Conservation (phyloP, 2,329 filamentous ascomycete species). For the Clonostachys sp. region DNA sequence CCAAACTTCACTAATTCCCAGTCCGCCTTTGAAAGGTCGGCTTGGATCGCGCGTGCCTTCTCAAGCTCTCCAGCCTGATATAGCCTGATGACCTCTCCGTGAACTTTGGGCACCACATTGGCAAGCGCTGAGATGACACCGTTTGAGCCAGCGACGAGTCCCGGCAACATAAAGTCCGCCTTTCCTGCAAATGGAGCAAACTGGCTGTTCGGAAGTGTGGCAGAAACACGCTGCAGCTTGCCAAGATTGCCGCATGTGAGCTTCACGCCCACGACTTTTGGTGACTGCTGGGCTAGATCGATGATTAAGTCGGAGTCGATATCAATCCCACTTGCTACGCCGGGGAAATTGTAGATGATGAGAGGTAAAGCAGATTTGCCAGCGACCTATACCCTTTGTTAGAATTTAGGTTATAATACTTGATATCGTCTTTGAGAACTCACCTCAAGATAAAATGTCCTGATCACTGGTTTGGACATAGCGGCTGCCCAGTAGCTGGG, state of each 20-base stretch:
- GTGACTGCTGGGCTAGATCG: conserved; percentile 48
- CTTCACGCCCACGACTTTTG: conserved; percentile 66
- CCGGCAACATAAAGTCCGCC: conserved; percentile 68
- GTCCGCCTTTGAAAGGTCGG: conserved; percentile 62
- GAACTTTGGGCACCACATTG: conserved; percentile 66
- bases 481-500: conserved; percentile 71
- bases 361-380: conserved; percentile 59
- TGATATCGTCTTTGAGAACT: neutral
- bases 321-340: conserved; percentile 58
- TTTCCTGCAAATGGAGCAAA: conserved; percentile 71
- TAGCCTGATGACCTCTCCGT: conserved; percentile 55
- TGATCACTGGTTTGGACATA: conserved; percentile 55
- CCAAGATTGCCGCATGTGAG: conserved; percentile 68
- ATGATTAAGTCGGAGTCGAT: conserved; percentile 59
- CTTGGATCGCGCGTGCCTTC: conserved; percentile 62
- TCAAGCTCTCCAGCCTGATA: conserved; percentile 51
- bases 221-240: conserved; percentile 60
- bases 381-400: conserved; percentile 41
- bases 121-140: conserved; percentile 70
- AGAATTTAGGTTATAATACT: conserved; percentile 9
- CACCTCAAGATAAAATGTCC: conserved; percentile 47
- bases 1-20: conserved; percentile 70
- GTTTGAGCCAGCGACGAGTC: conserved; percentile 62
- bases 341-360: conserved; percentile 68
- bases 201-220: conserved; percentile 45